Evolutionary conservation across 140 eudicot genomes (phyloP), one percentile per base, ranked within the genome.

Genomic region (Oenanthe javanica): DNA sequence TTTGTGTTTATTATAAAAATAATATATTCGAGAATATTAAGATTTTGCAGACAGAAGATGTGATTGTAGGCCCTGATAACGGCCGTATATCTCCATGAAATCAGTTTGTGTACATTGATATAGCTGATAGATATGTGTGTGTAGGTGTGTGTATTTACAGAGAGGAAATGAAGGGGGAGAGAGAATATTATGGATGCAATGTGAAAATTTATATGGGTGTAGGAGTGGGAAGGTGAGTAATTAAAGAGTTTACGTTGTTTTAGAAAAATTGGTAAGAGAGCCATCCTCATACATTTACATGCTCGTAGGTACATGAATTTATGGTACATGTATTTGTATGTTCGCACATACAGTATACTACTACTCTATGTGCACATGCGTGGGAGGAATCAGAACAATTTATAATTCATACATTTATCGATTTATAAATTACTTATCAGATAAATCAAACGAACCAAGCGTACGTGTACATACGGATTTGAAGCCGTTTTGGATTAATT

Each of bases 201-300:
- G 46, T 83, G 86, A 83, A 71, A 80, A 72, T 72, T 40, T 66
- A 67, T 70, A 79, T 72, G 74, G 72, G 83, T 81, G 87, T 81
- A 72, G 85, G 52, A 40, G 75, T 80, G 64, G 86, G 89, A 88
- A 85, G 91, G 91, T 88, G 91, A 79, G 89, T 83, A 83, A 85
- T 80, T 87, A 81, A 43, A 87, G 85, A 70, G 80, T 85, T 48
- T 38, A 48, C 82, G 76, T 71, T 10, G 19, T 43, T 40, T 80
- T 84, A 79, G 15, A 64, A 48, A 61, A 46, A 40, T 80, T 64
- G 77, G 82, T 67, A 67, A 64, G 54, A 45, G 59, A 61, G 75
- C 77, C 64, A 79, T 13, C 38, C 45, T 2, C 15, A 8, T 61
- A 61, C 70, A 61, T 21, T 18, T 8, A 61, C 31, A 55, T n/a